phyloP scores from a whole-genome alignment of 257 asterid genomes.

The Vinca minor region DNA sequence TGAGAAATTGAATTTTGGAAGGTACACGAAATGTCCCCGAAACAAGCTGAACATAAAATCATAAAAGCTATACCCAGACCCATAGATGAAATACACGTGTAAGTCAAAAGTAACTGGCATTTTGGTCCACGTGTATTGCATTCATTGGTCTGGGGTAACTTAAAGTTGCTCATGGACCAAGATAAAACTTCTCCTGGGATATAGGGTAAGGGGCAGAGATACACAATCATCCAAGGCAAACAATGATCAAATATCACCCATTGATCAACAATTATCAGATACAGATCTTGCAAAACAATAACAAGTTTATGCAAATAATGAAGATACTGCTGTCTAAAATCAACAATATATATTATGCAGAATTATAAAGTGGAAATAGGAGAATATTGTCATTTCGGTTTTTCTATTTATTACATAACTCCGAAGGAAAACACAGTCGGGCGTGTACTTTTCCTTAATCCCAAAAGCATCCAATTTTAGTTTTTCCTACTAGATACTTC shows the following conservation, averaged over 20 bases:
- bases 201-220: neutral
- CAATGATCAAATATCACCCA: slow-evolving; percentile 11
- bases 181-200: too few species aligned
- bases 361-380: neutral
- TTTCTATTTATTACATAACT: neutral
- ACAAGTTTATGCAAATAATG: slow-evolving; percentile 7
- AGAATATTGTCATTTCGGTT: neutral
- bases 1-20: slow-evolving; percentile 37
- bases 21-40: too few species aligned
- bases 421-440: neutral
- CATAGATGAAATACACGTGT: too few species aligned
- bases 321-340: slow-evolving; percentile 21
- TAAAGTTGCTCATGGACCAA: too few species aligned
- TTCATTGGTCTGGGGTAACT: too few species aligned
- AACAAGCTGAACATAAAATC: too few species aligned
- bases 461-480: neutral
- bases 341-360: neutral
- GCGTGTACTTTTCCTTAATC: neutral
- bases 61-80: too few species aligned
- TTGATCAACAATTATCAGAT: slow-evolving; percentile 10
- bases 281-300: slow-evolving; percentile 9
- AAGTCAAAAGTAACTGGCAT: too few species aligned
- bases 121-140: too few species aligned
- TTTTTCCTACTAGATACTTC: too few species aligned
- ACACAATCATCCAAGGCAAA: slow-evolving; percentile 6